Conservation (phyloP, 2,329 filamentous ascomycete genomes). For the Aspergillus flavus region DNA sequence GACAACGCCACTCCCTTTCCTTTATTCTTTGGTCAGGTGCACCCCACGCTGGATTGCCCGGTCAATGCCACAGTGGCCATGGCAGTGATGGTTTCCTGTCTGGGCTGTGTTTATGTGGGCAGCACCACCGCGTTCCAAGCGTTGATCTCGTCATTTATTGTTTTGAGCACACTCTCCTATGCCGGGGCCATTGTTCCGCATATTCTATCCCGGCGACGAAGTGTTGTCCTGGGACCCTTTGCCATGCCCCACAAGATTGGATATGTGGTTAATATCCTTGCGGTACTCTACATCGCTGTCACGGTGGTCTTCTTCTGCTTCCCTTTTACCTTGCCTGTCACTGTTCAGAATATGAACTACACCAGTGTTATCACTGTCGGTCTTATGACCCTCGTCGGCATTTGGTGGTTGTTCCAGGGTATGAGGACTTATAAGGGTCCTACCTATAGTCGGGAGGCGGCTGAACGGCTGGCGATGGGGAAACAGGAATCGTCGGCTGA, state of each 20-base stretch:
- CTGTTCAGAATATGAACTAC: constrained; percentile 57
- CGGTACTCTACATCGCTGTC: constrained; percentile 60
- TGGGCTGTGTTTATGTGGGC: constrained; percentile 67
- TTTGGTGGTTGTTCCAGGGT: constrained; percentile 38
- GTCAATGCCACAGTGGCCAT: constrained; percentile 59
- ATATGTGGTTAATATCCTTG: constrained; percentile 55
- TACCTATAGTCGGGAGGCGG: constrained; percentile 52
- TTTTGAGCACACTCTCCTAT: constrained; percentile 60
- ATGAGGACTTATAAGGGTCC: constrained; percentile 38
- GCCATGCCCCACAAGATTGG: constrained; percentile 35
- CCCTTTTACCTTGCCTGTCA: constrained; percentile 52
- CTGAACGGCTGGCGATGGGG: constrained; percentile 51
- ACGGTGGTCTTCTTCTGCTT: constrained; percentile 69
- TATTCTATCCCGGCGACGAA: constrained; percentile 49
- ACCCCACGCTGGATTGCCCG: constrained; percentile 52
- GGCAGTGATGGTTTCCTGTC: constrained; percentile 54
- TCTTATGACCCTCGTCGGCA: constrained; percentile 33
- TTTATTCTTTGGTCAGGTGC: constrained; percentile 51
- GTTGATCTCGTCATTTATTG: constrained; percentile 63
- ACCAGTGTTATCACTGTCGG: constrained; percentile 43
- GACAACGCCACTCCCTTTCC: constrained; percentile 60
- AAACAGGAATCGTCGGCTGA: not conserved
- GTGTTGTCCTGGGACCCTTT: constrained; percentile 61
- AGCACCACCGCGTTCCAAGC: constrained; percentile 68
- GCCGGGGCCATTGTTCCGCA: constrained; percentile 65